Conservation (phyloP, 176 grass and related monocot species). For the Cocos nucifera region DNA sequence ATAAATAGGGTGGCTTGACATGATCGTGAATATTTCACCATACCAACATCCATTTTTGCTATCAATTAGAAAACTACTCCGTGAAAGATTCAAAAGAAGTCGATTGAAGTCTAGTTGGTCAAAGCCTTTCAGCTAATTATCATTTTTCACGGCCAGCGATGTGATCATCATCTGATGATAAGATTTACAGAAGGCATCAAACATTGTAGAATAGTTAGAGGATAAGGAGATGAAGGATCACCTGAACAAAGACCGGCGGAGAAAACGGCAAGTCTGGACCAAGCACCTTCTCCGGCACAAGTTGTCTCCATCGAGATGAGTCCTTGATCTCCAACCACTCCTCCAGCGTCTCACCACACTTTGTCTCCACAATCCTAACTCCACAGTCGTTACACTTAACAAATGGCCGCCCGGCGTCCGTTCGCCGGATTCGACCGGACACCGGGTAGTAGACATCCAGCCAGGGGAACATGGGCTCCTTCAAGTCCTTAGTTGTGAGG, state of each 20-base stretch:
- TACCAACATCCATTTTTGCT: too few relatives aligned
- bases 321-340: conserved; percentile 49
- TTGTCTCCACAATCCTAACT: conserved; percentile 77
- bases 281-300: conserved; percentile 70
- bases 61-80: too few relatives aligned
- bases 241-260: conserved; percentile 77
- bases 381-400: conserved; percentile 96
- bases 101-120: too few relatives aligned
- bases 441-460: neutral
- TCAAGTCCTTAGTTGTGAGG: neutral
- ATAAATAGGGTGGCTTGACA: too few relatives aligned
- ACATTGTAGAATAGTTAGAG: too few relatives aligned
- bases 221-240: conserved; percentile 1
- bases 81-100: too few relatives aligned
- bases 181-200: too few relatives aligned
- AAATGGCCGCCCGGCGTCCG: conserved; percentile 21
- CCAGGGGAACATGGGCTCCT: neutral
- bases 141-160: too few relatives aligned
- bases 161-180: too few relatives aligned
- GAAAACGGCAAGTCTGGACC: conserved; percentile 84
- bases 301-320: conserved; percentile 16
- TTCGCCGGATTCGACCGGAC: too few relatives aligned
- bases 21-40: too few relatives aligned
- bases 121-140: too few relatives aligned
- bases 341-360: conserved; percentile 34